Base-by-base conservation (phyloP, 257 asterid species). In the Leonotis leonurus region DNA sequence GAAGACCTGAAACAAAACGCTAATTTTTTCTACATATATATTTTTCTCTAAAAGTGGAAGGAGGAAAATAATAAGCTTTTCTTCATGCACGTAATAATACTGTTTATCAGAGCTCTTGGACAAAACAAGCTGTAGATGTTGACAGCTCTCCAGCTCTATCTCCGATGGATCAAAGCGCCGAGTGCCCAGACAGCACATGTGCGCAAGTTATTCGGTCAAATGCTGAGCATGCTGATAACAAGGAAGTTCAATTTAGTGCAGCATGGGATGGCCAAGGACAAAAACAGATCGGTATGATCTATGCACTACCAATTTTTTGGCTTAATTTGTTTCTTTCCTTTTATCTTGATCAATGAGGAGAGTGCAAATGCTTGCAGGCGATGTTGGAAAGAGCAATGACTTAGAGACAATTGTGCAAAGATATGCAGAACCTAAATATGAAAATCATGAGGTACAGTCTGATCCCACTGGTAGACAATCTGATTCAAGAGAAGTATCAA, bases 61-160 rank as follows among this genome's bases (percentile, higher is more conserved):
- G 27, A 26, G 30, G 21, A 56, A 66, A 10, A 25, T 44, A 35
- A 39, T 50, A 69, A 70, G 27, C 25, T 59, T 59, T 77, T 58
- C 52, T 70, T 26, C 45, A 18, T n/a, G n/a, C 44, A 6, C 17
- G 33, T 52, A 16, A 69, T 35, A 11, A 41, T 46, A 36, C 49
- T 57, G 54, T 73, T 74, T 33, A 65, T 35, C 87, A 88, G 96
- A 85, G 84, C 73, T 85, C 91, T 41, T 88, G 95, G 96, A 84
- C 88, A 37, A 85, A 88, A 68, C 88, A 82, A 67, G 94, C 81
- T 67, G 80, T 72, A 57, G 88, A 82, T 70, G 77, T 73, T 72
- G 88, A 80, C 45, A 73, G 84, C 83, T 73, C 87, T 68, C 80
- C 69, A 79, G 76, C 75, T 72, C 56, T 65, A 48, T 78, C 85